Evolutionary conservation across 2,329 filamentous ascomycete genomes (phyloP), one percentile per base, ranked within the genome.

Genomic region (Alternaria dauci): DNA sequence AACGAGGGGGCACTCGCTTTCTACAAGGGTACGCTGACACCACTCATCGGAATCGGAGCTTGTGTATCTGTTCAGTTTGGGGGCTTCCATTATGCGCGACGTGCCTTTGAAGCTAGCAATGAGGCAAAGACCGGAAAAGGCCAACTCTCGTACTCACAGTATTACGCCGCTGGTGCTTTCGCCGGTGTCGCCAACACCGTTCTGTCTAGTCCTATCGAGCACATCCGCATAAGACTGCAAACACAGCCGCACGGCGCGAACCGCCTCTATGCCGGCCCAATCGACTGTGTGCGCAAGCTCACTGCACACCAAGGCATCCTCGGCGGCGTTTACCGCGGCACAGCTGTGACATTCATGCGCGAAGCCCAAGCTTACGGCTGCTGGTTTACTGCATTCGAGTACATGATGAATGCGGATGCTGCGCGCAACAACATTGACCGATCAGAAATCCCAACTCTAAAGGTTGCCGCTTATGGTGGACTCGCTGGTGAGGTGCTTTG

Each of bases 21-120:
- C 84, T 99, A 99, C 88, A 99, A 99, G 69, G 95, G 95, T 73
- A 98, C 95, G 0, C 85, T 99, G 58, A 98, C 95, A 5, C 95
- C 95, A 0, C 85, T 99, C 57, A 87, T 99, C 58, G 95, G 95
- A 69, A 98, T 99, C 76, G 95, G 95, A 70, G 95, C 95, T 70
- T 99, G 95, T 79, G 94, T 69, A 46, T 97, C 93, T n/a, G 91
- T 99, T 72, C 95, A 99, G 84, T 99, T 99, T 79, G 95, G 94
- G 65, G 95, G 91, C 72, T 99, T 98, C 85, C 93, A 97, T 84
- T 90, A 91, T 75, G 94, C 94, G 8, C 91, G 92, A 61, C 92
- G 95, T 61, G 90, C 87, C 73, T 89, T 99, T 77, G 94, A 98
- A 82, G 83, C 87, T 44, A 85, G 86, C 67, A 96, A 96, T 80